These are phyloP conservation scores for Parsonsia alboflavescens DNA, from an alignment of 257 asterid genomes.

Conservation along the genomic window DNA sequence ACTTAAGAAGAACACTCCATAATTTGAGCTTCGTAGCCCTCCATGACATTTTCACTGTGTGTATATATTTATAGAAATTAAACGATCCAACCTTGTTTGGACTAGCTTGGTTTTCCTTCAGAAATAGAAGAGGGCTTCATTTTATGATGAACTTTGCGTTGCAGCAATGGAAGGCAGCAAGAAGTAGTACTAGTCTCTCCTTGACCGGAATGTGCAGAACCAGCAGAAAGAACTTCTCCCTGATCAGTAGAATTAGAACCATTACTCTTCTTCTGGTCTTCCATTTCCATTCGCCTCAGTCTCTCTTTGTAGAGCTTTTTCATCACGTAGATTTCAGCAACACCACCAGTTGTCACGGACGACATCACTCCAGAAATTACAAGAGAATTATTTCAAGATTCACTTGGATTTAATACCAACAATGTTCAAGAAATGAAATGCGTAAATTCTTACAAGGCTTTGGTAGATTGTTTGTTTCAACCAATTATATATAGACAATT, in stretches of 20 bases:
- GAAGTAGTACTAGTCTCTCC: background rate
- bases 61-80: no score
- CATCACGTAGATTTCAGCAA: constrained; percentile 20
- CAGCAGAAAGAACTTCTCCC: background rate
- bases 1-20: no score
- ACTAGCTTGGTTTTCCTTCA: background rate
- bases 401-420: no score
- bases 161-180: background rate
- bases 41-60: no score
- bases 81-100: background rate
- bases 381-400: background rate
- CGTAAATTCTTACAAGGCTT: no score
- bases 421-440: no score
- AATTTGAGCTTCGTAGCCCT: no score
- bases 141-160: background rate
- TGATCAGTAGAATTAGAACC: no score
- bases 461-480: background rate
- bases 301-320: constrained; percentile 14
- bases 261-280: background rate
- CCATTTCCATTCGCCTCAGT: constrained; percentile 1
- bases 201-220: no score
- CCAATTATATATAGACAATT: background rate
- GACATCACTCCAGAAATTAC: constrained; percentile 1
- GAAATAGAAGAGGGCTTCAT: background rate
- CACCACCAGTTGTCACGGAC: background rate